Evolutionary conservation across 257 asterid species (phyloP).

Genomic region (Ophiorrhiza pumila): DNA sequence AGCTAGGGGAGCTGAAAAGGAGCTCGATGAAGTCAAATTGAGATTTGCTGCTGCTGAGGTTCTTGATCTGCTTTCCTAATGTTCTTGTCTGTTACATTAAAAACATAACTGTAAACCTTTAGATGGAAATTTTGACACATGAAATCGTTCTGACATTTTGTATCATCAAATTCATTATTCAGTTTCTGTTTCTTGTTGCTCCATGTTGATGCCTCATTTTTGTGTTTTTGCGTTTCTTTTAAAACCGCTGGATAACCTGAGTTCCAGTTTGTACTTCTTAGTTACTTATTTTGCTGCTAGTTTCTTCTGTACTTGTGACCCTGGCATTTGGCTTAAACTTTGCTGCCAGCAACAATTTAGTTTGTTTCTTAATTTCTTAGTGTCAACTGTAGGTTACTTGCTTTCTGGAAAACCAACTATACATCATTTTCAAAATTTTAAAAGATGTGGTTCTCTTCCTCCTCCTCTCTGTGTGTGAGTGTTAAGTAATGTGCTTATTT

Average conservation of each 20-base stretch:
- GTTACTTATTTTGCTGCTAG: neutral
- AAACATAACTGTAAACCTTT: neutral
- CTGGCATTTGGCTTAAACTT: neutral
- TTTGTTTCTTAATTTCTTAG: neutral
- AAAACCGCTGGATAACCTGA: neutral
- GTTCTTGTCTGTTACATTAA: neutral
- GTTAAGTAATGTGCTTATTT: neutral
- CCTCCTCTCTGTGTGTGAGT: neutral
- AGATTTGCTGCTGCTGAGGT: slow-evolving; percentile 99
- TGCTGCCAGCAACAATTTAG: neutral
- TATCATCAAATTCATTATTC: neutral
- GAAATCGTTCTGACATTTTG: neutral
- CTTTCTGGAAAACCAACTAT: neutral
- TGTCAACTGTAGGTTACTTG: neutral
- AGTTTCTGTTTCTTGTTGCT: slow-evolving; percentile 5
- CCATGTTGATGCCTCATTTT: neutral
- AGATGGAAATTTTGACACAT: neutral
- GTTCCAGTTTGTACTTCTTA: neutral
- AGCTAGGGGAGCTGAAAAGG: slow-evolving; percentile 73
- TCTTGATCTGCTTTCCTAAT: slow-evolving; percentile 15
- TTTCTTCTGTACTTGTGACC: neutral
- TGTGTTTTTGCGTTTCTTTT: neutral
- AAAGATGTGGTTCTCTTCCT: neutral
- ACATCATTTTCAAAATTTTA: neutral
- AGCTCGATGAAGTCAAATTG: slow-evolving; percentile 84